Conservation (phyloP, 352 stramenopile species). For the Albugo candida region DNA sequence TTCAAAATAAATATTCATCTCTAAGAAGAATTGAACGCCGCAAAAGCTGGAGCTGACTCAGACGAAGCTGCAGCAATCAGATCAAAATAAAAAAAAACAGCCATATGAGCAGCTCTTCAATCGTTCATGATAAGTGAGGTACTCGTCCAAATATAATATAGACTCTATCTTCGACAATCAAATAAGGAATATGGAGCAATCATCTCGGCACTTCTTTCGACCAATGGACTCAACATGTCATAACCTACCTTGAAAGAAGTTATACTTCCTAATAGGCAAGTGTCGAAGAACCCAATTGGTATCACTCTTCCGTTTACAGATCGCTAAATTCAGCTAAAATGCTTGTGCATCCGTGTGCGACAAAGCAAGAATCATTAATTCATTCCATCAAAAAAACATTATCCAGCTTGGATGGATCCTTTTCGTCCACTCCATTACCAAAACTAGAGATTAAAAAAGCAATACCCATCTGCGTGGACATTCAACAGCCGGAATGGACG, state of each 20-base stretch:
- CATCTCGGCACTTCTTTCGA: slow-evolving; percentile 2
- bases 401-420: neutral
- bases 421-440: neutral
- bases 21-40: slow-evolving; percentile 1
- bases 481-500: neutral
- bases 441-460: neutral
- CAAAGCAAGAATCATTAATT: neutral
- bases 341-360: neutral
- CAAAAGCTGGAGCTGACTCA: neutral
- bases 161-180: slow-evolving; percentile 6
- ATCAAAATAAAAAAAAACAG: neutral
- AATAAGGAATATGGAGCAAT: slow-evolving; percentile 2
- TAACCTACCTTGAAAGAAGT: neutral
- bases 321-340: slow-evolving; percentile 1
- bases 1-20: slow-evolving; percentile 1
- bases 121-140: slow-evolving; percentile 1
- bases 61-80: neutral
- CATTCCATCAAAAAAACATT: neutral
- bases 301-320: slow-evolving; percentile 2
- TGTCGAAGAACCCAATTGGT: slow-evolving; percentile 3
- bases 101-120: neutral
- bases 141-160: slow-evolving; percentile 2
- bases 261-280: neutral
- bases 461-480: neutral
- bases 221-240: slow-evolving; percentile 4